phyloP scores from a whole-genome alignment of 371 early-diverging fungal species.

The Neoconidiobolus thromboides region DNA sequence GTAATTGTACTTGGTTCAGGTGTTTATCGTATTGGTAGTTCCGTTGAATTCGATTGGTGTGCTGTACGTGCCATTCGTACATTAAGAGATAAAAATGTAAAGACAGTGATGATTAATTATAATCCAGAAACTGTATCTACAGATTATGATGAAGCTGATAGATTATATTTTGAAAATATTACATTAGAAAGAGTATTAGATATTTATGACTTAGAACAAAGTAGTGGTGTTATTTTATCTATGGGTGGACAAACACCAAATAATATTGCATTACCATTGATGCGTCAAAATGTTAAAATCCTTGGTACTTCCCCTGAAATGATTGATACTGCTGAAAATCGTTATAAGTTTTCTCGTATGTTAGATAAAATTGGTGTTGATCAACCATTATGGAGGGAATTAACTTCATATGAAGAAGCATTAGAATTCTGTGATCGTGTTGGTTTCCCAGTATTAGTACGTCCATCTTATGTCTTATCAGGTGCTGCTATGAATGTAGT shows the following conservation, averaged over 20 bases:
- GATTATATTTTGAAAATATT: conserved; percentile 86
- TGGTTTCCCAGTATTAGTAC: conserved; percentile 79
- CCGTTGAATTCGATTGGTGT: conserved; percentile 91
- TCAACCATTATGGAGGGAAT: conserved; percentile 87
- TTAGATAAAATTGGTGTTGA: conserved; percentile 79
- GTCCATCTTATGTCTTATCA: conserved; percentile 87
- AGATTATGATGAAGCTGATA: conserved; percentile 87
- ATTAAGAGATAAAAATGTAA: conserved; percentile 49
- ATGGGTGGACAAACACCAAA: conserved; percentile 88
- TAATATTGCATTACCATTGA: conserved; percentile 75
- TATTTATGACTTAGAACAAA: conserved; percentile 68
- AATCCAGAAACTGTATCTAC: conserved; percentile 94
- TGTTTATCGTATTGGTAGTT: conserved; percentile 85
- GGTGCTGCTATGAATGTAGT: conserved; percentile 95
- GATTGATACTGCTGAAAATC: conserved; percentile 84
- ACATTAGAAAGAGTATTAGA: conserved; percentile 80
- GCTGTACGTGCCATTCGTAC: conserved; percentile 67
- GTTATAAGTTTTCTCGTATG: conserved; percentile 77
- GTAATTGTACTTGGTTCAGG: conserved; percentile 90
- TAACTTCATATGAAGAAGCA: conserved; percentile 61
- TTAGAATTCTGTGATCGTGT: conserved; percentile 59
- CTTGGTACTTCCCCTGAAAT: conserved; percentile 78
- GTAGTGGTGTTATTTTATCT: conserved; percentile 62
- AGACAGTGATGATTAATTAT: conserved; percentile 92
- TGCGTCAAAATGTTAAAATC: conserved; percentile 43